Base-by-base conservation (phyloP, 2,329 filamentous ascomycete genomes). In the Cordyceps cicadae region DNA sequence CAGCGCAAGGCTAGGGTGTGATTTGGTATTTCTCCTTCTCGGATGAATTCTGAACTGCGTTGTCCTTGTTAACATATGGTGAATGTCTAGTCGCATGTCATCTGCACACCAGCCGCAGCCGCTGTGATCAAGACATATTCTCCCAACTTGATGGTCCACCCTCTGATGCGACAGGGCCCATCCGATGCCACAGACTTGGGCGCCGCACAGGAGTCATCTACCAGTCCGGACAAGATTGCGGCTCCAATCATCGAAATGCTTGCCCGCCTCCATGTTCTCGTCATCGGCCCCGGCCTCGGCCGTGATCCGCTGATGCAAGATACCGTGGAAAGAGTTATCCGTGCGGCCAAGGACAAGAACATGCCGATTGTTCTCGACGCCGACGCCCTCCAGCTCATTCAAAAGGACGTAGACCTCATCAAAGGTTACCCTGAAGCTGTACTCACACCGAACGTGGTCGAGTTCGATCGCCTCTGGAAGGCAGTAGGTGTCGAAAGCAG, bases 101-200 rank as follows among this genome's bases (percentile, higher is more conserved):
- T 99, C 70, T 99, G 94, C 79, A 96, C 96, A 63, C 91, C 90
- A 11, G 88, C 84, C 59, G 94, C 94, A 3, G 91, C 83, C 52
- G 81, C 85, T 69, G 92, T 97, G 43, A 96, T 99, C 76, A 99
- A 99, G 79, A 90, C 91, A 4, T 99, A 97, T 78, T 97, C 92
- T 21, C 94, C 94, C 3, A 97, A 97, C 72, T 81, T 99, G 32
- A 99, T 99, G 93, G 94, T 99, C 12, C 94, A 97, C 74, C 94
- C 94, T 0, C 84, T 97, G 66, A 93, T 99, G 85, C 89, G 91
- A 34, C 90, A 94, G 74, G 84, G 85, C 51, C 70, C 74, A 12
- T 62, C 71, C 5, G 70, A 75, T 34, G 79, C 84, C 67, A 75
- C 83, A 48, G 49, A 29, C 15, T 17, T 51, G n/a, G 80, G 82